Evolutionary conservation across 1,284 basidiomycete genomes (phyloP), one percentile per base, ranked within the genome.

Genomic region (Boletus sp.): DNA sequence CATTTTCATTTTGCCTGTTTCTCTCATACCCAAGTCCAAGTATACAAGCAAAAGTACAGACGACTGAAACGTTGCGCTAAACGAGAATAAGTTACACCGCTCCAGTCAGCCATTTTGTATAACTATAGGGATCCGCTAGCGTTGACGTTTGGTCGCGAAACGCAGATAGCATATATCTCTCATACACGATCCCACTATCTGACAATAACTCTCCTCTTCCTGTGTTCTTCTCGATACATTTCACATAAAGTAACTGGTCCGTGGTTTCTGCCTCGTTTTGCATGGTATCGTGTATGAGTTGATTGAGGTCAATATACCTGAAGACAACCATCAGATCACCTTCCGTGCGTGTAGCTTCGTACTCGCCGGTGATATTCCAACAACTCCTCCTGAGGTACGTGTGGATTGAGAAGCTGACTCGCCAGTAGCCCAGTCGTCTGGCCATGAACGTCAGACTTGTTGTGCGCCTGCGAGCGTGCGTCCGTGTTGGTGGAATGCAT

Each of bases 301-400:
- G 82, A 63, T 83, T 87, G 68, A 91, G 88, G 65, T 89, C 86
- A 66, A 91, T 87, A 67, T 91, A 90, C 44, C 88, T 90, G 58
- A 11, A n/a, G n/a, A 37, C 14, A 31, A 27, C 33, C 44, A 55
- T 60, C 27, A 67, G 47, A 47, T 50, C 11, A 56, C 27, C 43
- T 16, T n/a, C n/a, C 48, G 40, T n/a, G 17, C 1, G 23, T 31
- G 5, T 9, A 30, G 6, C 28, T 35, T 28, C 35, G 33, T 9
- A 77, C 80, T 40, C 63, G 90, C 87, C 89, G 89, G 66, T 90
- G 86, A 75, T 97, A 97, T 71, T 97, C 94, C 4, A 80, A 76
- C 60, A 86, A 80, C 71, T 94, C 91, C 43, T 83, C 80, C 30
- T 83, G 80, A 3, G 84, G 83, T 14, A 91, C 87, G 6, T 78